A percentile compares a stretch with the other conserved stretches of the same genome.
Conservation (phyloP, 352 stramenopile genomes). For the Pythium utonaiense region DNA sequence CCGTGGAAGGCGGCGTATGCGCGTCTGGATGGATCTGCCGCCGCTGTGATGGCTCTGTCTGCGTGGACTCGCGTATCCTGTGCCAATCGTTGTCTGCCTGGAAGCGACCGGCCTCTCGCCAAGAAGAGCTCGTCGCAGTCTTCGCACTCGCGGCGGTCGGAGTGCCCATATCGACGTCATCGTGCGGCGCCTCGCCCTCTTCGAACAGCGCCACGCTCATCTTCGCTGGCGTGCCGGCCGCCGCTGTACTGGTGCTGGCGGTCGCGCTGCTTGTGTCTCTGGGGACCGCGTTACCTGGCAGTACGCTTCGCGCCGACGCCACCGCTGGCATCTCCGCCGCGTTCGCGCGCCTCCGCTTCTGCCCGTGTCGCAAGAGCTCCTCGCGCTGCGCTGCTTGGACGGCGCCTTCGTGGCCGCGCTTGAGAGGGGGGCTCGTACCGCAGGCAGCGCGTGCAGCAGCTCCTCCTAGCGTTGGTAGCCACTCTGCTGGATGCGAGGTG, state of each 20-base stretch:
- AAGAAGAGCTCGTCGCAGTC: not conserved
- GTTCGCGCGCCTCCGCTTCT: not conserved
- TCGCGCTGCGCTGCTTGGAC: not conserved
- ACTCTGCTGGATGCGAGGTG: not conserved
- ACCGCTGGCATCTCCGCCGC: not conserved
- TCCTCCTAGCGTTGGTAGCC: too few species aligned
- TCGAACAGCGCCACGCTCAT: conserved; percentile 9
- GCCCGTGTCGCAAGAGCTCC: not conserved
- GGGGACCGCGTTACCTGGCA: not conserved
- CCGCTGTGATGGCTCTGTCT: not conserved
- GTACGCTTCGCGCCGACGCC: not conserved
- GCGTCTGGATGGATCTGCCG: not conserved
- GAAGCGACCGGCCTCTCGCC: not conserved
- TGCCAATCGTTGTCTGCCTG: not conserved
- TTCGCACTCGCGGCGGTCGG: conserved; percentile 1
- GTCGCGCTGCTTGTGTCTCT: not conserved
- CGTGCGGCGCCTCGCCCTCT: not conserved
- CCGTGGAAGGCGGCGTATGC: not conserved
- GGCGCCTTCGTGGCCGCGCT: not conserved
- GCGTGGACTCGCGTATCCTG: not conserved
- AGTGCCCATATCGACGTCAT: conserved; percentile 19
- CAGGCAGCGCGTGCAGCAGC: too few species aligned
- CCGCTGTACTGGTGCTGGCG: too few species aligned
- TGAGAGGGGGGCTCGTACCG: too few species aligned
- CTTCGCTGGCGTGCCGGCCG: too few species aligned